These are phyloP conservation scores for Ilyonectria sp. DNA, from an alignment of 2,329 filamentous ascomycete genomes.

Conservation along the genomic window DNA sequence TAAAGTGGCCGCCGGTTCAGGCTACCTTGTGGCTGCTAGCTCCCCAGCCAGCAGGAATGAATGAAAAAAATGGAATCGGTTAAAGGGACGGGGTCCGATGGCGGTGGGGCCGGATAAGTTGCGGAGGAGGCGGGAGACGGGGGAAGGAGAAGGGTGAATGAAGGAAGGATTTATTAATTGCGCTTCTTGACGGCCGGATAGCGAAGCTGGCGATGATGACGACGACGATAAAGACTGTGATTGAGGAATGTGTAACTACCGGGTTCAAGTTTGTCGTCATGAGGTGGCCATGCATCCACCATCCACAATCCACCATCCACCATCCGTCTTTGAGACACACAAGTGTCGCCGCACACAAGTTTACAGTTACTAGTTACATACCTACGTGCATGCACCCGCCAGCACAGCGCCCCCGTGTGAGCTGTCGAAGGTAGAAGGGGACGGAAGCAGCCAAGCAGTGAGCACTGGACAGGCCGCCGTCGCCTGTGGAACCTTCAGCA, in stretches of 20 bases:
- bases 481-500: slow-evolving; percentile 12
- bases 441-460: background rate
- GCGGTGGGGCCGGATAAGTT: slow-evolving; percentile 4
- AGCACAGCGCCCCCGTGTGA: background rate
- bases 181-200: background rate
- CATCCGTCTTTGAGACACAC: slow-evolving; percentile 1
- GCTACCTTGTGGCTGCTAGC: slow-evolving; percentile 26
- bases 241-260: slow-evolving; percentile 12
- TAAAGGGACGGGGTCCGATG: slow-evolving; percentile 32
- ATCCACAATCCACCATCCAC: slow-evolving; percentile 1
- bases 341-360: background rate
- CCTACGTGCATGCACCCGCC: too few relatives aligned
- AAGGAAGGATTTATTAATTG: background rate
- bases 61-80: slow-evolving; percentile 29
- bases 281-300: slow-evolving; percentile 29
- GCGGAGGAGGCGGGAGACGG: background rate
- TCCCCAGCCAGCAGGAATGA: slow-evolving; percentile 35
- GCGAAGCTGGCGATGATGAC: slow-evolving; percentile 22
- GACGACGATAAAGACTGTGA: slow-evolving; percentile 1
- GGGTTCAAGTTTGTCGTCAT: slow-evolving; percentile 9
- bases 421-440: background rate
- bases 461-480: slow-evolving; percentile 20
- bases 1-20: slow-evolving; percentile 18
- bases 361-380: background rate
- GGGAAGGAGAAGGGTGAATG: background rate